Conservation (phyloP, 192 early-diverging fungal species). For the Endogone sp. region DNA sequence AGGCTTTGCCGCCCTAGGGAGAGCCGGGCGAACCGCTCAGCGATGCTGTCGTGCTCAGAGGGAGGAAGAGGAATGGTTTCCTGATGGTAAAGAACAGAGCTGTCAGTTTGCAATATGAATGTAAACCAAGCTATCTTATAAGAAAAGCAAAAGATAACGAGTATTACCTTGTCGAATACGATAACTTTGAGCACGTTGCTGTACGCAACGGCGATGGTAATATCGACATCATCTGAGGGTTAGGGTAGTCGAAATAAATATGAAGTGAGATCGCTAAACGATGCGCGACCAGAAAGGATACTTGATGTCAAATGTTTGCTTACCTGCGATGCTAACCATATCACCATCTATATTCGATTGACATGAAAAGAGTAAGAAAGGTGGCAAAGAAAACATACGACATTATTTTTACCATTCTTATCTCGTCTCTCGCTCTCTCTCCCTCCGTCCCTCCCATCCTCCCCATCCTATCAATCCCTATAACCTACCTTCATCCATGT, state of each 20-base stretch:
- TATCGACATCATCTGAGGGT: conserved; percentile 42
- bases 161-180: conserved; percentile 34
- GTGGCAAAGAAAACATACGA: neutral
- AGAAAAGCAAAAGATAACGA: no score
- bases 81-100: neutral
- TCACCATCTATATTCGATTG: conserved; percentile 40
- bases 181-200: conserved; percentile 42
- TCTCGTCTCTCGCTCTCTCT: no score
- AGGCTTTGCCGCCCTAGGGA: neutral
- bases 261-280: neutral
- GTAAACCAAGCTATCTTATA: no score
- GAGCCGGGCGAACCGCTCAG: neutral
- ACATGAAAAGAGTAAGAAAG: neutral
- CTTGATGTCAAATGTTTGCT: neutral
- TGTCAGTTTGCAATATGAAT: neutral
- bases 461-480: conserved; percentile 13
- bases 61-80: neutral
- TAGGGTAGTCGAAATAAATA: neutral
- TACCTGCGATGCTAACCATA: conserved; percentile 40
- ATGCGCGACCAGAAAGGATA: neutral
- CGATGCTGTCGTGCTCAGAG: neutral
- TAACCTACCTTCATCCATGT: conserved; percentile 40
- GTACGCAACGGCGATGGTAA: conserved; percentile 40
- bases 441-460: neutral
- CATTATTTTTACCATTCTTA: no score